Evolutionary conservation across 768 basidiomycete species (phyloP).

Genomic region (Tremella fuciformis): DNA sequence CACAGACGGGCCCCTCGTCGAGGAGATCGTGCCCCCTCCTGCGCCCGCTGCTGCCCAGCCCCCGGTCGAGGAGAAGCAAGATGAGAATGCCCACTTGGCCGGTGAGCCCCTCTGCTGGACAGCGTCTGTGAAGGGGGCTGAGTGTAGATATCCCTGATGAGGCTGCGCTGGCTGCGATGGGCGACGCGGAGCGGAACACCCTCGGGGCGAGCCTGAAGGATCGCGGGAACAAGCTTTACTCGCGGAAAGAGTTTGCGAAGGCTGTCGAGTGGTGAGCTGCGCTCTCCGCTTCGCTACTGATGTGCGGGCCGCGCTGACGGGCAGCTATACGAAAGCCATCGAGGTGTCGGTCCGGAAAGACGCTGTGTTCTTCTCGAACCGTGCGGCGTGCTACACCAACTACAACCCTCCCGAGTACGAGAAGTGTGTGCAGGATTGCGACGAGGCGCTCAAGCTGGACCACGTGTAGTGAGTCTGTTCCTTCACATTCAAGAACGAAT

Average conservation of each 20-base stretch:
- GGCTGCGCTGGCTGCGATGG: conserved; percentile 45
- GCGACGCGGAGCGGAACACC: conserved; percentile 49
- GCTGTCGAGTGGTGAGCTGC: conserved; percentile 52
- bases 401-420: conserved; percentile 79
- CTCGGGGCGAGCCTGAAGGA: conserved; percentile 59
- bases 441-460: conserved; percentile 80
- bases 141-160: conserved; percentile 34
- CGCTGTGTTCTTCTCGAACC: conserved; percentile 93
- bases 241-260: conserved; percentile 52
- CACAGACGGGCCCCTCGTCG: conserved; percentile 70
- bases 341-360: conserved; percentile 60
- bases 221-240: conserved; percentile 56
- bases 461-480: conserved; percentile 58
- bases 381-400: conserved; percentile 95
- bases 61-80: conserved; percentile 17
- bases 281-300: background rate
- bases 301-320: conserved; percentile 6
- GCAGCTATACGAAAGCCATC: conserved; percentile 57
- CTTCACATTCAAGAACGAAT: conserved; percentile 1
- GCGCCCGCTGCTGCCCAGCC: conserved; percentile 1
- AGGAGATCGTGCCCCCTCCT: conserved; percentile 57
- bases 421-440: conserved; percentile 80
- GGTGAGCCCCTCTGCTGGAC: conserved; percentile 17
- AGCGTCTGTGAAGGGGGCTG: background rate
- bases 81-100: conserved; percentile 22